Conservation (phyloP, 2,329 filamentous ascomycete genomes). For the Xylariaceae sp. region DNA sequence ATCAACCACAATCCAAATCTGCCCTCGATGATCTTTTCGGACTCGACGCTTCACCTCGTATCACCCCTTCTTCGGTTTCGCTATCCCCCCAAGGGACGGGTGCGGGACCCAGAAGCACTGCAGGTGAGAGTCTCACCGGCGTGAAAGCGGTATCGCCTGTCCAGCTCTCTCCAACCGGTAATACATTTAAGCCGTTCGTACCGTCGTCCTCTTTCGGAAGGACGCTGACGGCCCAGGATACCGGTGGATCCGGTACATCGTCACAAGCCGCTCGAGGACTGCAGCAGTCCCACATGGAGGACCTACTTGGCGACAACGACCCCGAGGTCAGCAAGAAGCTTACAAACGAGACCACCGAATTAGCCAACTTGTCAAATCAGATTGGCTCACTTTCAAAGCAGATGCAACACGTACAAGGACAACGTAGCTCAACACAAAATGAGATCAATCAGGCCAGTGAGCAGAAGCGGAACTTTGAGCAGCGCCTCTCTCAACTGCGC, state of each 20-base stretch:
- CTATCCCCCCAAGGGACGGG: slow-evolving; percentile 69
- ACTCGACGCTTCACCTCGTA: slow-evolving; percentile 61
- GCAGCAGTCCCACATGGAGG: slow-evolving; percentile 47
- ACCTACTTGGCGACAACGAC: slow-evolving; percentile 86
- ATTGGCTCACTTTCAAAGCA: slow-evolving; percentile 86
- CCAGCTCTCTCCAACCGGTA: slow-evolving; percentile 41
- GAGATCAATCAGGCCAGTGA: slow-evolving; percentile 74
- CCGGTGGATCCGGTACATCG: slow-evolving; percentile 54
- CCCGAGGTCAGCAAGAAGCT: slow-evolving; percentile 83
- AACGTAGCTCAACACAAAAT: slow-evolving; percentile 71
- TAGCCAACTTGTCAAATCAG: slow-evolving; percentile 94
- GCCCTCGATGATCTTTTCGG: slow-evolving; percentile 93
- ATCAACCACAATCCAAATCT: slow-evolving; percentile 56
- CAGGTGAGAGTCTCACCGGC: slow-evolving; percentile 57
- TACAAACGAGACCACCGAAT: slow-evolving; percentile 81
- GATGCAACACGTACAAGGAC: slow-evolving; percentile 86
- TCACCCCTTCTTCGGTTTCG: slow-evolving; percentile 53
- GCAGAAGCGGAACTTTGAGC: slow-evolving; percentile 91
- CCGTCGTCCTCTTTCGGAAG: slow-evolving; percentile 91
- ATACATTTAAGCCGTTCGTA: slow-evolving; percentile 80
- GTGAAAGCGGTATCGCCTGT: slow-evolving; percentile 52
- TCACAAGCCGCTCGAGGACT: slow-evolving; percentile 28
- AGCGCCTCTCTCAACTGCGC: slow-evolving; percentile 78
- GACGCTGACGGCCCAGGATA: slow-evolving; percentile 68
- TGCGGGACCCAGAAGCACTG: slow-evolving; percentile 29